Base-by-base conservation (phyloP, 345 rosid genomes). In the Rhizophora apiculata region DNA sequence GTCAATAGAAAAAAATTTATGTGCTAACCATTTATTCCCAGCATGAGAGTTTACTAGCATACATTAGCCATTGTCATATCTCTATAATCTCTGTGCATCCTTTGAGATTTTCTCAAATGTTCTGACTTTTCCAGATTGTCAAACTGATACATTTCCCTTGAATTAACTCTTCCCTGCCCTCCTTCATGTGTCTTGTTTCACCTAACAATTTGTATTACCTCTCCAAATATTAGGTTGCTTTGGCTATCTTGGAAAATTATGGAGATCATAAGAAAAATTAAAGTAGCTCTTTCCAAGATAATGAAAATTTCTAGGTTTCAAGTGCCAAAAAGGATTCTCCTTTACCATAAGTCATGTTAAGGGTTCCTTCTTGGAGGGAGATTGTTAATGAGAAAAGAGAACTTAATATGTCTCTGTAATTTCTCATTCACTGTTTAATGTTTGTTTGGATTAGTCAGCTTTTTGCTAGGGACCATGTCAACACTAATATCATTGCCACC, bases 161-260 rank as follows among this genome's bases (percentile, higher is more conserved):
- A 7, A 55, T 22, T 22, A 10, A 39, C 48, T 39, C 13, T 10
- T 39, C 13, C 15, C 48, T 39, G 48, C 16, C 43, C 4, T 11
- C 48, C 13, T 39, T 39, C 4, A 39, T 39, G 21, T 66, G 22
- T 4, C 22, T 8, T n/a, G 15, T n/a, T 55, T 10, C 29, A 5
- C 19, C 62, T 66, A 26, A 66, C 30, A 10, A 18, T 9, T 32
- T 61, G 16, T 11, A 26, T 70, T 68, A 26, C 61, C 26, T 37
- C 67, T 65, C n/a, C 46, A 62, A 27, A 71, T 74, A 59, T 34
- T 80, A 89, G 92, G 85, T 85, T 65, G 89, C 87, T 71, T 80
- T 92, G 54, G 90, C 82, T 64, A 86, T 87, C 54, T 83, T 89
- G 81, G 92, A 87, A 79, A 87, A 89, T 49, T 87, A 81, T 73